These are phyloP conservation scores for Nemania sp. DNA, from an alignment of 2,329 filamentous ascomycete genomes.

Conservation along the genomic window DNA sequence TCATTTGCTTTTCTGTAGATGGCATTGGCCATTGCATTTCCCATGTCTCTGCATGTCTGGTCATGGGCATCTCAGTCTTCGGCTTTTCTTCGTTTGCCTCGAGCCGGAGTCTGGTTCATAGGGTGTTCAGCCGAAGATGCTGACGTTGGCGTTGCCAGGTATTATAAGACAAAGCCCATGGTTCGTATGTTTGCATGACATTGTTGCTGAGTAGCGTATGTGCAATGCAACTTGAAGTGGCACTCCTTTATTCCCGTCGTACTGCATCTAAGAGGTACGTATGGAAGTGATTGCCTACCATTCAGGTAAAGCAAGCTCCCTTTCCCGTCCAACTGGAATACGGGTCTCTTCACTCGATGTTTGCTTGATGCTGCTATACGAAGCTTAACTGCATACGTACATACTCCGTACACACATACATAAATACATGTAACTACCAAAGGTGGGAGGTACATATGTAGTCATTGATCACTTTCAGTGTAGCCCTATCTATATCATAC, in stretches of 20 bases:
- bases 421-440: too few species aligned
- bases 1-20: constrained; percentile 9
- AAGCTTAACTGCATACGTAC: too few species aligned
- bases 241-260: neutral
- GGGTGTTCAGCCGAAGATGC: constrained; percentile 8
- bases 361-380: constrained; percentile 1
- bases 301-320: neutral
- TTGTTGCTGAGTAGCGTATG: constrained; percentile 19
- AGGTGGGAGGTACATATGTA: too few species aligned
- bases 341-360: neutral
- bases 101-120: neutral
- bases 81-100: neutral
- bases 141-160: neutral
- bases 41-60: neutral
- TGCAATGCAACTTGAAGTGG: constrained; percentile 8
- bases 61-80: neutral
- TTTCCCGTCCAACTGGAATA: neutral
- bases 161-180: constrained; percentile 19
- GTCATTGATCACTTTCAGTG: too few species aligned
- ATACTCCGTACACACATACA: too few species aligned
- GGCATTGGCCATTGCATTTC: neutral
- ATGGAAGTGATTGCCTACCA: neutral
- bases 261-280: neutral
- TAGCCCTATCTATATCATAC: too few species aligned
- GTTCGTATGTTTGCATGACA: constrained; percentile 15